Evolutionary conservation across 805 yeast species (phyloP).

Genomic region (Blastobotrys terrestris): DNA sequence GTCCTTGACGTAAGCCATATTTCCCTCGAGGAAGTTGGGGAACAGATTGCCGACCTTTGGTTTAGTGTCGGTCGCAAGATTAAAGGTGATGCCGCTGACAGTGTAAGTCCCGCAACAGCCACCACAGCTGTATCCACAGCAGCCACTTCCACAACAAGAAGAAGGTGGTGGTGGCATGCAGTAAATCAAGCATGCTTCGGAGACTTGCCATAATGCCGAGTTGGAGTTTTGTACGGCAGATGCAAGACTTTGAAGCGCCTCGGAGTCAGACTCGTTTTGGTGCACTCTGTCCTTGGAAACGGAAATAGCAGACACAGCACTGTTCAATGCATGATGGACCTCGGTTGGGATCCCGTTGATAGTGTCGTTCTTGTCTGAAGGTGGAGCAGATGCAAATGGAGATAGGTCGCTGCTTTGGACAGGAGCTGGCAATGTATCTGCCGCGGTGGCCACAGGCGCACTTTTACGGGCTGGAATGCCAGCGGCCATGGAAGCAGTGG

Average conservation of each 20-base stretch:
- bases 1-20: neutral
- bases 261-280: neutral
- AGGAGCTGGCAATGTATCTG: neutral
- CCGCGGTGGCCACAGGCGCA: neutral
- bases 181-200: constrained; percentile 8
- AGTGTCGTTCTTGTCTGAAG: neutral
- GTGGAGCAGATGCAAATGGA: neutral
- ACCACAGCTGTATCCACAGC: neutral
- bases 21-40: neutral
- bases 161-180: neutral
- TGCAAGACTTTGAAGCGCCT: neutral
- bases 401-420: neutral
- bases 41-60: constrained; percentile 2
- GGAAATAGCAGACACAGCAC: neutral
- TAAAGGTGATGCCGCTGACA: neutral
- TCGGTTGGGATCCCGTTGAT: neutral
- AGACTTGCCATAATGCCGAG: constrained; percentile 10
- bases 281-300: neutral
- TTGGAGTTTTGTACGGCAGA: constrained; percentile 10
- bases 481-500: neutral
- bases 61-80: neutral
- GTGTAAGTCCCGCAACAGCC: neutral
- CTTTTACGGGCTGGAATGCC: neutral
- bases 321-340: neutral
- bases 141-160: neutral